Evolutionary conservation across 345 rosid species (phyloP), one percentile per base, ranked within the genome.

Genomic region (Hibiscus trionum): DNA sequence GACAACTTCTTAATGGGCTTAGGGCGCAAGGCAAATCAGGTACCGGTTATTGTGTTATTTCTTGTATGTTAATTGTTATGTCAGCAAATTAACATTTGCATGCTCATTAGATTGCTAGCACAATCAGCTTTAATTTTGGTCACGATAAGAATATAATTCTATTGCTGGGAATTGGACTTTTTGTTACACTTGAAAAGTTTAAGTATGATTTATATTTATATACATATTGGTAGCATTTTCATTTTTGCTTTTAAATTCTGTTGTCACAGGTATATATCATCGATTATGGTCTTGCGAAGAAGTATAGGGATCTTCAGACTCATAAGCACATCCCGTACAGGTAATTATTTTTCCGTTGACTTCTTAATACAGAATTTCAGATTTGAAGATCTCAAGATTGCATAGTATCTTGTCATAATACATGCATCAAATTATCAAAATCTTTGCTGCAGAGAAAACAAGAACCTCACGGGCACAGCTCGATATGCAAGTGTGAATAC

Each of bases 401-500:
- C 24, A 19, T 42, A 42, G 31, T 65, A 44, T 44, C 47, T 44
- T 9, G 47, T 44, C 47, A 44, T 44, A 11, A 10, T 44, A 10
- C 47, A 44, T 50, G 8, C 56, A 50, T 14, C 49, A 69, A 31
- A 37, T 52, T 19, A 62, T 70, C 59, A 26, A 11, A 42, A 46
- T 50, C 68, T 73, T 76, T 59, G 61, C 74, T 61, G 69, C 81
- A 90, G 96, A 78, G 96, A 90, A 76, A 90, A 88, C 78, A 90
- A 88, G 84, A 90, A 88, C 73, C 93, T 90, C 50, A 90, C 96
- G 0, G 96, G 96, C 78, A 90, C 96, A 63, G 96, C 96, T 75
- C 88, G 96, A 66, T 90, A 90, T 87, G 96, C 96, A 76, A 90
- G 96, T 83, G 91, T 88, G 61, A 90, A 90, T 78, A 90, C 96